A percentile compares a stretch with the other conserved stretches of the same genome.
Conservation (phyloP, 257 asterid species). For the Lycium ferocissimum region DNA sequence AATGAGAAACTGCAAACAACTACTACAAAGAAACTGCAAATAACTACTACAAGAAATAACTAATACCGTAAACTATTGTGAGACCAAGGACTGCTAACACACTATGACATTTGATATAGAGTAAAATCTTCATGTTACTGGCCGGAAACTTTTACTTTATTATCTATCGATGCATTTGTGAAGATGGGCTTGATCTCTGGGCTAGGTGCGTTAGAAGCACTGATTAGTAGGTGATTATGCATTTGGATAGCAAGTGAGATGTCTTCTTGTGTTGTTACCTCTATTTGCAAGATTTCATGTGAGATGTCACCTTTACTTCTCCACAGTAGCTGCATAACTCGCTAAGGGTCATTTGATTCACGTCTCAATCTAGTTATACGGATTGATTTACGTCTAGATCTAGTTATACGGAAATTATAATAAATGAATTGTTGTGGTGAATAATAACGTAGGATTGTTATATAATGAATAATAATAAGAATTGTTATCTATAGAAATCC, state of each 20-base stretch:
- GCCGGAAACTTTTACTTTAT: neutral
- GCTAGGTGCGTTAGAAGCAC: neutral
- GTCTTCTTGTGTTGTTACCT: neutral
- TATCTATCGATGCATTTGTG: neutral
- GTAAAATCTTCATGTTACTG: neutral
- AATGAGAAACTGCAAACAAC: too few relatives aligned
- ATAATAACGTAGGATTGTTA: neutral
- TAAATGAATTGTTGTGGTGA: neutral
- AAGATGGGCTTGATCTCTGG: neutral
- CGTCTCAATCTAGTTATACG: neutral
- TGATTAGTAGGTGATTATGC: conserved; percentile 21
- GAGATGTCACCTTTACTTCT: conserved; percentile 20
- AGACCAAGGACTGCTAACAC: too few relatives aligned
- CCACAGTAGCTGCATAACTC: neutral
- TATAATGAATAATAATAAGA: neutral
- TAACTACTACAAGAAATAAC: too few relatives aligned
- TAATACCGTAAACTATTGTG: too few relatives aligned
- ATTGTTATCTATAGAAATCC: conserved; percentile 1
- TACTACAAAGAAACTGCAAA: too few relatives aligned
- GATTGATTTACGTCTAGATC: neutral
- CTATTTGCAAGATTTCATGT: conserved; percentile 2
- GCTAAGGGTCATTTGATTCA: neutral
- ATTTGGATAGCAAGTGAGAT: neutral
- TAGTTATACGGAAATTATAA: neutral
- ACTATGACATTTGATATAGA: neutral